Conservation (phyloP, 2,329 filamentous ascomycete species). For the Purpureocillium lavendulum region DNA sequence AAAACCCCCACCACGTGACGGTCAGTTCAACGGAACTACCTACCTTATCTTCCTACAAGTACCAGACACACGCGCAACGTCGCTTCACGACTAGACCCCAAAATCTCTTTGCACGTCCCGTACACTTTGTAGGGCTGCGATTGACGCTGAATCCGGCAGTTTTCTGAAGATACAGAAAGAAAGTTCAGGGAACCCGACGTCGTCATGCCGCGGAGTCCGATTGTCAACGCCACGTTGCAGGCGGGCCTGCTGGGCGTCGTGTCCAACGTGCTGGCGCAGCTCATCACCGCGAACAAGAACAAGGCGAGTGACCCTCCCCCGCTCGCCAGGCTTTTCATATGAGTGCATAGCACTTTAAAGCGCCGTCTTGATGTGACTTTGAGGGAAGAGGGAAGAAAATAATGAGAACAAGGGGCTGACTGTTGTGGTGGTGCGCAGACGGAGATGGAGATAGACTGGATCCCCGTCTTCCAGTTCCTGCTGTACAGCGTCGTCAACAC, state of each 20-base stretch:
- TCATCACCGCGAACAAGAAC: constrained; percentile 52
- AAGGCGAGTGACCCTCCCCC: constrained; percentile 37
- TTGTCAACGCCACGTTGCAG: constrained; percentile 56
- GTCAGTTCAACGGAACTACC: too few species aligned
- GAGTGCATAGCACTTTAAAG: too few species aligned
- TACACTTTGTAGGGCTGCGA: too few species aligned
- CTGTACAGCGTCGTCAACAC: constrained; percentile 64
- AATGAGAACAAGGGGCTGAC: too few species aligned
- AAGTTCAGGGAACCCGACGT: too few species aligned
- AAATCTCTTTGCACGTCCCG: too few species aligned
- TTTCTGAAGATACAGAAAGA: too few species aligned
- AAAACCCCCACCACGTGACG: too few species aligned
- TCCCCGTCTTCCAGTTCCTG: constrained; percentile 68
- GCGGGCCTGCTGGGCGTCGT: constrained; percentile 55
- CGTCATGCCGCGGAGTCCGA: constrained; percentile 35
- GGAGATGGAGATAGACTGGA: constrained; percentile 45
- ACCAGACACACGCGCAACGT: too few species aligned
- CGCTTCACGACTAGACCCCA: too few species aligned
- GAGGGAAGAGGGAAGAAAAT: neutral
- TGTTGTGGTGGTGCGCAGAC: neutral
- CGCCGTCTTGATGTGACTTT: neutral
- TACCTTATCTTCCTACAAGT: too few species aligned
- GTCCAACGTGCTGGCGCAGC: constrained; percentile 68
- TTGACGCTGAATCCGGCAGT: too few species aligned
- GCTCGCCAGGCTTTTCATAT: neutral